Conservation (phyloP, 1,139 yeast species). For the Candida tetrigidarum region DNA sequence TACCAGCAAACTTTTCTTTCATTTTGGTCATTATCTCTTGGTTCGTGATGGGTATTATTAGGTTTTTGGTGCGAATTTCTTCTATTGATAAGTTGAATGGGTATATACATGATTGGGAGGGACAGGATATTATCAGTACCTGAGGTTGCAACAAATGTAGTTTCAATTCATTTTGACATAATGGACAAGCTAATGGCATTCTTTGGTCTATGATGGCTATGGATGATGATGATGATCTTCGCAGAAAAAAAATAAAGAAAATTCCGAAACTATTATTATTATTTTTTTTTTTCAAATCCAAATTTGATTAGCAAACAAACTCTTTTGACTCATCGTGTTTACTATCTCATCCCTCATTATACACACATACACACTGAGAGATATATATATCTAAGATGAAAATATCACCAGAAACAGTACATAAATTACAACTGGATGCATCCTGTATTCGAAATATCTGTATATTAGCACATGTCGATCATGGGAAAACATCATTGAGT, state of each 20-base stretch:
- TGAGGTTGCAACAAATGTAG: conserved; percentile 33
- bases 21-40: conserved; percentile 32
- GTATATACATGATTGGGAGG: conserved; percentile 30
- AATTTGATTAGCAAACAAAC: too few relatives aligned
- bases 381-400: too few relatives aligned
- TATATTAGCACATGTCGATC: conserved; percentile 97
- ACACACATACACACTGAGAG: background rate
- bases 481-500: conserved; percentile 94
- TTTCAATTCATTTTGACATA: conserved; percentile 27
- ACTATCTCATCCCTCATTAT: background rate
- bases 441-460: conserved; percentile 84
- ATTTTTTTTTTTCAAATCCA: background rate
- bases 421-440: conserved; percentile 70
- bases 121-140: conserved; percentile 32
- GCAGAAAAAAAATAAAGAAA: conserved; percentile 9
- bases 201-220: background rate
- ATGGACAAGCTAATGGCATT: conserved; percentile 26
- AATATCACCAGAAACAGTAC: conserved; percentile 64
- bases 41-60: conserved; percentile 25
- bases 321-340: conserved; percentile 5
- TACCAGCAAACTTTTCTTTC: conserved; percentile 27
- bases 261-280: too few relatives aligned
- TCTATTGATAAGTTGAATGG: conserved; percentile 35
- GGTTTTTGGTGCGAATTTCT: conserved; percentile 28
- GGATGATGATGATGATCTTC: conserved; percentile 2